A percentile compares a stretch with the other conserved stretches of the same genome.
These are phyloP conservation scores for Scutellaria minor DNA, from an alignment of 257 asterid species.

Conservation along the genomic window DNA sequence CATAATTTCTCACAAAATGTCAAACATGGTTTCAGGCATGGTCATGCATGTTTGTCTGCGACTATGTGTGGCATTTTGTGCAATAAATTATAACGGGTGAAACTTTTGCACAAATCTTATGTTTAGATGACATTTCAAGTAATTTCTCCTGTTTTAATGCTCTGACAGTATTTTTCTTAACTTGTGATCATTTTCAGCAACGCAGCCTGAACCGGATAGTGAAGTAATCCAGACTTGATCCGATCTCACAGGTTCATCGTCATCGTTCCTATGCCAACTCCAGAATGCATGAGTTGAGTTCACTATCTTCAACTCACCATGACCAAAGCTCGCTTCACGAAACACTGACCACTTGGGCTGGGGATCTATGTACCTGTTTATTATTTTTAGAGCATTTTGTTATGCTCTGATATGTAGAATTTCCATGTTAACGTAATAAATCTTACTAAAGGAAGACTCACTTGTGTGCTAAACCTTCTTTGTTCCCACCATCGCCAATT, in stretches of 20 bases:
- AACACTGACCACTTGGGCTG: slow-evolving; percentile 85
- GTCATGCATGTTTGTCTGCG: no score
- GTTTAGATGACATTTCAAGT: no score
- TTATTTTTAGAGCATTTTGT: neutral
- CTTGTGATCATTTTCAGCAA: slow-evolving; percentile 37
- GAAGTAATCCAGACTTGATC: slow-evolving; percentile 80
- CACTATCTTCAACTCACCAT: slow-evolving; percentile 74
- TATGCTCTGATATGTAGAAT: neutral
- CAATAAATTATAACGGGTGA: no score
- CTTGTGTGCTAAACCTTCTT: slow-evolving; percentile 89
- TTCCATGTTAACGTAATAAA: neutral
- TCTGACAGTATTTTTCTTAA: slow-evolving; percentile 44
- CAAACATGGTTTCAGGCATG: no score
- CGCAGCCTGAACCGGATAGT: slow-evolving; percentile 59
- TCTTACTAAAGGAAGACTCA: slow-evolving; percentile 42
- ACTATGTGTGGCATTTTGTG: no score
- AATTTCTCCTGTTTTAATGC: slow-evolving; percentile 24
- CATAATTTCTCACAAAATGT: no score
- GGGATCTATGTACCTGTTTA: slow-evolving; percentile 61
- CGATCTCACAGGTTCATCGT: slow-evolving; percentile 75
- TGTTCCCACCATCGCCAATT: slow-evolving; percentile 97
- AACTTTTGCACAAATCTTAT: no score
- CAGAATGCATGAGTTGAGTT: slow-evolving; percentile 85
- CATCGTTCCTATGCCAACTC: slow-evolving; percentile 97
- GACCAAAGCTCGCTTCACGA: slow-evolving; percentile 97